Percentiles rank a stretch among this genome's conserved stretches.
Evolutionary conservation across 352 stramenopile genomes (phyloP).

Genomic region (Globisporangium megalacanthum): DNA sequence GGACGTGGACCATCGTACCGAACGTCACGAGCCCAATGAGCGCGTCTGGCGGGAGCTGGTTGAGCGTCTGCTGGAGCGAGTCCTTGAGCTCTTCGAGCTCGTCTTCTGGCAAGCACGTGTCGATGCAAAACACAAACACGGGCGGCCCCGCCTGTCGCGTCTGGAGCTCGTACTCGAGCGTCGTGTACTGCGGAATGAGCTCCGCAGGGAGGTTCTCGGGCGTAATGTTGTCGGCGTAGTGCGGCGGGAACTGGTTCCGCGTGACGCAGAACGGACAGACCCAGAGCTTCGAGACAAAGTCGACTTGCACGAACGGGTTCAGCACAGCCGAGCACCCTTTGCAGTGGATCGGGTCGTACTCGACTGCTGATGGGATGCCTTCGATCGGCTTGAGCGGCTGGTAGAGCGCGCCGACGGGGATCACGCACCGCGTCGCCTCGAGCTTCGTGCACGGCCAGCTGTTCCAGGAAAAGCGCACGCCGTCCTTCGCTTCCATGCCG

Average conservation of each 20-base stretch:
- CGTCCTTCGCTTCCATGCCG: slow-evolving; percentile 85
- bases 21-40: slow-evolving; percentile 99
- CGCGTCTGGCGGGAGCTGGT: slow-evolving; percentile 96
- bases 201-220: slow-evolving; percentile 98
- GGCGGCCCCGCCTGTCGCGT: slow-evolving; percentile 90
- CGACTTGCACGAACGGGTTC: slow-evolving; percentile 98
- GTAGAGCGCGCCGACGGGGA: slow-evolving; percentile 92
- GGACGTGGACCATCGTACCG: slow-evolving; percentile 98
- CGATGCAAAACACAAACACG: slow-evolving; percentile 98
- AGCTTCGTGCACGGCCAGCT: slow-evolving; percentile 97
- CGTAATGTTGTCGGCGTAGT: slow-evolving; percentile 95
- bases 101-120: slow-evolving; percentile 96
- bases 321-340: slow-evolving; percentile 96
- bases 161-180: slow-evolving; percentile 98
- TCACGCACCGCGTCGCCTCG: slow-evolving; percentile 97
- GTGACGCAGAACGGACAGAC: slow-evolving; percentile 98
- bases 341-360: slow-evolving; percentile 99
- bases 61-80: slow-evolving; percentile 97
- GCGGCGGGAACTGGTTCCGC: slow-evolving; percentile 97
- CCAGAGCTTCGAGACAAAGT: slow-evolving; percentile 99
- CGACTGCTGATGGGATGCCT: slow-evolving; percentile 87
- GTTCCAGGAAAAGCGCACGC: slow-evolving; percentile 98
- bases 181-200: slow-evolving; percentile 99
- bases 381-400: slow-evolving; percentile 98
- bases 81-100: slow-evolving; percentile 98